phyloP scores from a whole-genome alignment of 2,329 filamentous ascomycete species.

The Colletotrichum chrysophilum region DNA sequence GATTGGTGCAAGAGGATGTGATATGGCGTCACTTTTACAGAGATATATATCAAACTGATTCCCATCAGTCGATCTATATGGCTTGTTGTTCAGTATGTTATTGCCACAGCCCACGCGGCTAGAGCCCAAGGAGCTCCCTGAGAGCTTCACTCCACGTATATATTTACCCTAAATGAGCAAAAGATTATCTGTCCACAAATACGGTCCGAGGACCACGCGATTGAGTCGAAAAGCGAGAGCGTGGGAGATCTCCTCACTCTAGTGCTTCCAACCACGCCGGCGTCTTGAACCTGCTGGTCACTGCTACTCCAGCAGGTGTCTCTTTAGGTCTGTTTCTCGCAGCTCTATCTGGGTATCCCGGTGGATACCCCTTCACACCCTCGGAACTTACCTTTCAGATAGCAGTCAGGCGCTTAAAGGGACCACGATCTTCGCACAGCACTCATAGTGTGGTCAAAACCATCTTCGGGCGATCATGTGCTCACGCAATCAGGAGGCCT shows the following conservation, averaged over 20 bases:
- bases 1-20: background rate
- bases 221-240: background rate
- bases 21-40: background rate
- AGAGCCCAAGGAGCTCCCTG: background rate
- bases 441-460: background rate
- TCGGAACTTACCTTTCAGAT: accelerated
- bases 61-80: background rate
- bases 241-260: accelerated
- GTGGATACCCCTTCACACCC: background rate
- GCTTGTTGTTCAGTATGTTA: background rate
- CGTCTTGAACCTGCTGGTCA: accelerated
- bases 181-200: background rate
- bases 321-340: background rate
- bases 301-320: background rate
- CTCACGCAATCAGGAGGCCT: no score
- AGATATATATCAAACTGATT: background rate
- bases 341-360: background rate
- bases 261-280: accelerated
- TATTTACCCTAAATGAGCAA: background rate
- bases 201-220: no score
- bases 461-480: accelerated
- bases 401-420: accelerated
- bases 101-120: background rate
- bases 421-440: background rate
- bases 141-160: background rate